A percentile compares a stretch with the other conserved stretches of the same genome.
Evolutionary conservation across 139 green algal genomes (phyloP).

Genomic region (Microglena sp.): DNA sequence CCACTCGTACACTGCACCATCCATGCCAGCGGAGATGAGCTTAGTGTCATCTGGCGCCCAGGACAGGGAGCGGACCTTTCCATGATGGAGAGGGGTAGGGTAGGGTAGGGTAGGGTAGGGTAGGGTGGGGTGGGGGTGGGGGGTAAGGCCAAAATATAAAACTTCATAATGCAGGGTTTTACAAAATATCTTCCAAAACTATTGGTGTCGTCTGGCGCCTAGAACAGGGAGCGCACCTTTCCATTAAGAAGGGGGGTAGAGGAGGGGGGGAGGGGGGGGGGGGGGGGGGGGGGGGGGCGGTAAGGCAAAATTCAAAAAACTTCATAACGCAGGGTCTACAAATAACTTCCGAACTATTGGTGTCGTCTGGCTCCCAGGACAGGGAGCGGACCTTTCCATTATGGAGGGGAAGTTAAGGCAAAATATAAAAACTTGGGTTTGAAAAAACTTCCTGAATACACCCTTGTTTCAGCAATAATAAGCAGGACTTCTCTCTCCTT

Average conservation of each 20-base stretch:
- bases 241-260: neutral
- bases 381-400: conserved; percentile 51
- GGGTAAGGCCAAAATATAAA: too few species aligned
- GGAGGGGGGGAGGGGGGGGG: too few species aligned
- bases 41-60: conserved; percentile 61
- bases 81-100: neutral
- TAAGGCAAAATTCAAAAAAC: neutral
- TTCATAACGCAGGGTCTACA: too few species aligned
- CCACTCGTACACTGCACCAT: conserved; percentile 90
- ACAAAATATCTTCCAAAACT: too few species aligned
- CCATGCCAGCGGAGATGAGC: conserved; percentile 66
- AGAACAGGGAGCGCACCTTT: conserved; percentile 64
- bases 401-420: too few species aligned
- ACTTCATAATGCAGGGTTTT: too few species aligned
- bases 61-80: conserved; percentile 53
- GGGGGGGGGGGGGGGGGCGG: too few species aligned
- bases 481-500: too few species aligned
- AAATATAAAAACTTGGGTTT: too few species aligned
- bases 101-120: neutral
- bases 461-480: too few species aligned
- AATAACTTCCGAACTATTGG: too few species aligned
- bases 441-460: too few species aligned
- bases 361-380: conserved; percentile 61
- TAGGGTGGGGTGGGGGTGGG: neutral
- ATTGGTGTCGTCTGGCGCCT: conserved; percentile 62